Evolutionary conservation across 2,329 filamentous ascomycete species (phyloP).

Genomic region (Fusarium gaditjirri): DNA sequence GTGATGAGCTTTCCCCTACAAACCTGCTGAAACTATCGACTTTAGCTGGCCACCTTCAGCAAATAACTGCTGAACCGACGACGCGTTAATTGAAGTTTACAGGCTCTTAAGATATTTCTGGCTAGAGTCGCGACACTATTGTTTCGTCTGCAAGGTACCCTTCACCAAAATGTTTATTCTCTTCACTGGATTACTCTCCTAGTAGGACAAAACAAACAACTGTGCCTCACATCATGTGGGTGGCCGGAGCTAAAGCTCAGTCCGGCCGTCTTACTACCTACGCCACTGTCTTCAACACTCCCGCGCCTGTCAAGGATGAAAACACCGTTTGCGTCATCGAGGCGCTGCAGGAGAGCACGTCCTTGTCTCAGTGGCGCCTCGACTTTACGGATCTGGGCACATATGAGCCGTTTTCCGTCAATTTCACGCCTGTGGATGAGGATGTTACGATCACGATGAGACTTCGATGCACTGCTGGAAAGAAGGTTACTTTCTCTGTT

Average conservation of each 20-base stretch:
- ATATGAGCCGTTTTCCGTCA: accelerated
- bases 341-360: accelerated
- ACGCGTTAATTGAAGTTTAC: not conserved
- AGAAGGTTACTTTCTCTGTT: not conserved
- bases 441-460: not conserved
- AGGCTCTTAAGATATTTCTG: not conserved
- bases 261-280: not conserved
- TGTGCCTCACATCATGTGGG: not conserved
- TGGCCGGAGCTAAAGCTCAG: not conserved
- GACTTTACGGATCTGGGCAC: accelerated
- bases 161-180: not conserved
- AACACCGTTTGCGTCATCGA: not conserved
- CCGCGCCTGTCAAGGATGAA: accelerated
- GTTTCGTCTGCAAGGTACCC: not conserved
- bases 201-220: not conserved
- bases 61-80: accelerated
- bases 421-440: not conserved
- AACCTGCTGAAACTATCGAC: not conserved
- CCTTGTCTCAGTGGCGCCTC: not conserved
- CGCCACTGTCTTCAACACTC: not conserved
- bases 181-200: accelerated
- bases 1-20: not conserved
- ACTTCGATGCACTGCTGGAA: not conserved
- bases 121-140: not conserved
- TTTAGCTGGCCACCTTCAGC: not conserved